phyloP scores from a whole-genome alignment of 345 rosid genomes.

The Eucalyptus virginea region DNA sequence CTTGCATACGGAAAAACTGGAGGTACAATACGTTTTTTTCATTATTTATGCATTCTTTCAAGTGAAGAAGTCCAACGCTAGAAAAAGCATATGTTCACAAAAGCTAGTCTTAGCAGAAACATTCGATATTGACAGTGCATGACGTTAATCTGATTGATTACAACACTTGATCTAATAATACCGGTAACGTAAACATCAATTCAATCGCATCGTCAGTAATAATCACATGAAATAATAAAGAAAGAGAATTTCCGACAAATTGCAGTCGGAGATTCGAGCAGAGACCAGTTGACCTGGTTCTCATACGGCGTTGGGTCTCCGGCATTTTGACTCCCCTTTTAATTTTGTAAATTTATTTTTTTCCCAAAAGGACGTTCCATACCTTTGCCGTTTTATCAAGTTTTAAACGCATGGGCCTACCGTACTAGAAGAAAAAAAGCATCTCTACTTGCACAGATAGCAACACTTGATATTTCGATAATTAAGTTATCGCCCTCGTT shows the following conservation, averaged over 20 bases:
- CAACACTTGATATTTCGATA: background rate
- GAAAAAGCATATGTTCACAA: background rate
- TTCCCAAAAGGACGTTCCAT: background rate
- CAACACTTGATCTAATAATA: background rate
- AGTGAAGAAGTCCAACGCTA: background rate
- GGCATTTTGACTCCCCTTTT: background rate
- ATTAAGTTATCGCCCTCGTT: background rate
- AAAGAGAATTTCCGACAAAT: background rate
- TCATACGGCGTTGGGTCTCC: background rate
- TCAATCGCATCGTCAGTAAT: background rate
- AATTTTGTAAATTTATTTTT: accelerated
- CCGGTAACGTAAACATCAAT: background rate
- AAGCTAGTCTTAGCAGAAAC: background rate
- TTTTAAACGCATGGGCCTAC: background rate
- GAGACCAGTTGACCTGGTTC: background rate
- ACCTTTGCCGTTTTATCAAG: background rate
- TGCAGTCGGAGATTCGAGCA: background rate
- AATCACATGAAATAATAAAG: background rate
- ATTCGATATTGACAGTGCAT: background rate
- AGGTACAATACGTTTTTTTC: background rate
- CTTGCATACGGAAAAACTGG: background rate
- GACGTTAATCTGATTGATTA: background rate
- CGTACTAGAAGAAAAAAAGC: background rate
- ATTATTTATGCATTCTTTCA: background rate
- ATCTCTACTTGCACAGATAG: background rate